Evolutionary conservation across 805 yeast genomes (phyloP).

Genomic region (Maudiozyma serrabonitensis): DNA sequence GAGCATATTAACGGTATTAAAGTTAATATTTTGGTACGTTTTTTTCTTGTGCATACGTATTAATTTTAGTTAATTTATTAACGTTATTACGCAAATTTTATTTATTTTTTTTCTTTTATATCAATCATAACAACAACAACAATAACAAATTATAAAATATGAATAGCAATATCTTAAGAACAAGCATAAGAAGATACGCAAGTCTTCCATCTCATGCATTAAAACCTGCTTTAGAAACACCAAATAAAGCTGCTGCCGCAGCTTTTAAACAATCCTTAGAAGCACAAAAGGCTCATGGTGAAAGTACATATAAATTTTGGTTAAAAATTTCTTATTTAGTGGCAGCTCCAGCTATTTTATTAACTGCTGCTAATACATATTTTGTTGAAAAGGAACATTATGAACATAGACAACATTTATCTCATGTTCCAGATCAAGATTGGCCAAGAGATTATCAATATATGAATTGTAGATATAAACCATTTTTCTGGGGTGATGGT

Average conservation of each 20-base stretch:
- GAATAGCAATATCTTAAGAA: slow-evolving; percentile 2
- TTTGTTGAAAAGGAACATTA: slow-evolving; percentile 82
- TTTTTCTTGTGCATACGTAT: neutral
- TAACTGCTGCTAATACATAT: slow-evolving; percentile 72
- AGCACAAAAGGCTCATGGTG: slow-evolving; percentile 73
- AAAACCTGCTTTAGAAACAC: slow-evolving; percentile 41
- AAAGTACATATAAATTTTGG: slow-evolving; percentile 70
- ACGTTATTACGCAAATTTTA: neutral
- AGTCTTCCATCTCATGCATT: slow-evolving; percentile 34
- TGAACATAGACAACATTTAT: slow-evolving; percentile 72
- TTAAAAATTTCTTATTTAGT: slow-evolving; percentile 69
- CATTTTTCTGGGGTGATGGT: slow-evolving; percentile 99
- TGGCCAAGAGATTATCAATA: slow-evolving; percentile 88
- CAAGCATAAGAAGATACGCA: slow-evolving; percentile 25
- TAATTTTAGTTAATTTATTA: neutral
- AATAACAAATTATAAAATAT: neutral
- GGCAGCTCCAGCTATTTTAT: slow-evolving; percentile 73
- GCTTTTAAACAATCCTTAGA: slow-evolving; percentile 52
- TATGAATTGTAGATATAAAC: slow-evolving; percentile 80
- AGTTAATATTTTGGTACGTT: too few relatives aligned
- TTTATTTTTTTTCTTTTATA: neutral
- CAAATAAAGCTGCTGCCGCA: slow-evolving; percentile 50
- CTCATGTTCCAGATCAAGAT: slow-evolving; percentile 69
- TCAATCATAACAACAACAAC: neutral
- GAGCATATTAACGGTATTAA: too few relatives aligned